Conservation (phyloP, 495 filamentous ascomycete species). For the Penicillium chermesinum region DNA sequence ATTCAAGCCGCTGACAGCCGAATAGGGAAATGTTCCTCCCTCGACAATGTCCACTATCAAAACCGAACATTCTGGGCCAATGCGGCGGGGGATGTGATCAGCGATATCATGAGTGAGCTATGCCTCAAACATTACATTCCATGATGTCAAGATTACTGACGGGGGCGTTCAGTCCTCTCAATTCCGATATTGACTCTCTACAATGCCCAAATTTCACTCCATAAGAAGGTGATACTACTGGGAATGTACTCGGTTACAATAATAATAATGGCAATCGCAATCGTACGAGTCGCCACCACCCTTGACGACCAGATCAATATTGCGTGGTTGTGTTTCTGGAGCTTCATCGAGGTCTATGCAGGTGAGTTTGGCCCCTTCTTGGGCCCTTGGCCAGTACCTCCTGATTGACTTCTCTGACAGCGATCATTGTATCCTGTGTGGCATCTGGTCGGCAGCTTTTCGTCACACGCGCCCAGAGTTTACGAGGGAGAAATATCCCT, state of each 20-base stretch:
- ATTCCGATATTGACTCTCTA: constrained; percentile 11
- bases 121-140: not conserved
- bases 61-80: constrained; percentile 18
- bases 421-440: constrained; percentile 9
- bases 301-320: constrained; percentile 13
- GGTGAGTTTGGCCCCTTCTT: constrained; percentile 4
- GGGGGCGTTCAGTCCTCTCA: not conserved
- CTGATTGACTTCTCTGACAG: constrained; percentile 5
- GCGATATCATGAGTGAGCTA: constrained; percentile 19
- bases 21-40: constrained; percentile 12
- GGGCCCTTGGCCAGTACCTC: constrained; percentile 1
- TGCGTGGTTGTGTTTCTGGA: constrained; percentile 25
- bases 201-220: constrained; percentile 15
- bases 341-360: constrained; percentile 22
- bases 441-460: constrained; percentile 12
- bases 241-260: constrained; percentile 22
- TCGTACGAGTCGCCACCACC: constrained; percentile 20
- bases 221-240: constrained; percentile 19
- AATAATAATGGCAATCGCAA: constrained; percentile 20
- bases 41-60: constrained; percentile 12
- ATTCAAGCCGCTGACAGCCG: not conserved
- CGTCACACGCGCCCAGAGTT: constrained; percentile 3
- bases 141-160: constrained; percentile 6
- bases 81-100: constrained; percentile 14
- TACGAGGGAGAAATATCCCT: not conserved